Evolutionary conservation across 768 basidiomycete genomes (phyloP).

Genomic region (Lentinula guzmanii): DNA sequence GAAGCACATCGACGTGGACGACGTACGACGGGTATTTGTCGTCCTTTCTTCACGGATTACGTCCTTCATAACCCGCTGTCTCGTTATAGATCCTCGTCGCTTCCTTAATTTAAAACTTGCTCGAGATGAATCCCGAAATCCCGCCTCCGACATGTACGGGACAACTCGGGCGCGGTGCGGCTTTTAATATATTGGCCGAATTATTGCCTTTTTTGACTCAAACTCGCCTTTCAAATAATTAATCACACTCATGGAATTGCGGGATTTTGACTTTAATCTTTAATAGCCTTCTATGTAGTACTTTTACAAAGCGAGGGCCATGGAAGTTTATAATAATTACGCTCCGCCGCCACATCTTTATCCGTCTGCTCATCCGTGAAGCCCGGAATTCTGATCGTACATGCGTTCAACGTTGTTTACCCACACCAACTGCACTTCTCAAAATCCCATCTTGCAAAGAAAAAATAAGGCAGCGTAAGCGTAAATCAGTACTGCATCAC

Average conservation of each 20-base stretch:
- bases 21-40: neutral
- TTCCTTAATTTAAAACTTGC: too few species aligned
- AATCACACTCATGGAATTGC: too few species aligned
- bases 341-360: neutral
- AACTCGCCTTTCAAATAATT: too few species aligned
- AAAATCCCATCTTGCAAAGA: too few species aligned
- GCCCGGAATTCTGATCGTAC: neutral
- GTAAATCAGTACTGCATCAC: too few species aligned
- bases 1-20: too few species aligned
- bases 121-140: neutral
- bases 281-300: too few species aligned
- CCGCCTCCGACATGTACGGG: conserved; percentile 1
- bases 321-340: too few species aligned
- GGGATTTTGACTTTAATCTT: too few species aligned
- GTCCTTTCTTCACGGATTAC: neutral
- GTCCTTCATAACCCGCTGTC: neutral
- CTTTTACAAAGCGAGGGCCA: too few species aligned
- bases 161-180: neutral
- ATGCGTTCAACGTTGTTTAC: neutral
- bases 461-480: too few species aligned
- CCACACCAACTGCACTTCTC: too few species aligned
- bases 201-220: neutral
- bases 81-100: neutral
- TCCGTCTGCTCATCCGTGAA: neutral
- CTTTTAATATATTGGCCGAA: neutral